Evolutionary conservation across 225 moss, liverwort and hornwort genomes (phyloP).

Genomic region (Antitrichia curtipendula): DNA sequence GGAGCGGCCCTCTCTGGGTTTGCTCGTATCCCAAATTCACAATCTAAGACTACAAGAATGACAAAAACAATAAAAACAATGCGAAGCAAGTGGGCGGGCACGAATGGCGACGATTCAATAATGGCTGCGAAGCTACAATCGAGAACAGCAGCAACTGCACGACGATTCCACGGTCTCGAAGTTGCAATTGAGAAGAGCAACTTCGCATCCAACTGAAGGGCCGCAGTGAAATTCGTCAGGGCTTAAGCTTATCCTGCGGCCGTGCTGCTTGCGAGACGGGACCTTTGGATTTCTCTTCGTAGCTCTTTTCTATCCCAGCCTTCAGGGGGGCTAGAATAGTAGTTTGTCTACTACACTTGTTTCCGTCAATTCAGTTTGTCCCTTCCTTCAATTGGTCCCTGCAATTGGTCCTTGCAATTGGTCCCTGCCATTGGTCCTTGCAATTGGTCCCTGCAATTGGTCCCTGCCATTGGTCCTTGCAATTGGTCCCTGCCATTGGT

Average conservation of each 20-base stretch:
- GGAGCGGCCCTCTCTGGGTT: neutral
- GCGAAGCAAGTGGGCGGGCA: neutral
- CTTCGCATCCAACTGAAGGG: neutral
- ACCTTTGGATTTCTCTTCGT: neutral
- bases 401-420: neutral
- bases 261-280: neutral
- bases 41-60: neutral
- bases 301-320: neutral
- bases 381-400: neutral
- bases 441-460: neutral
- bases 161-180: neutral
- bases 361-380: neutral
- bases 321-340: neutral
- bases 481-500: neutral
- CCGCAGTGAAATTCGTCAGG: neutral
- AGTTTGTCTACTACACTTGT: neutral
- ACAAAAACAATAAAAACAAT: neutral
- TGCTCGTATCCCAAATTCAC: neutral
- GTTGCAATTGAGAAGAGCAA: neutral
- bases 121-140: neutral
- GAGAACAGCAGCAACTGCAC: neutral
- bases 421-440: neutral
- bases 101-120: neutral
- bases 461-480: neutral
- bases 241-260: neutral